Percentiles rank a stretch among this genome's conserved stretches.
These are phyloP conservation scores for Aphanomyces euteiches DNA, from an alignment of 352 stramenopile species.

Conservation along the genomic window DNA sequence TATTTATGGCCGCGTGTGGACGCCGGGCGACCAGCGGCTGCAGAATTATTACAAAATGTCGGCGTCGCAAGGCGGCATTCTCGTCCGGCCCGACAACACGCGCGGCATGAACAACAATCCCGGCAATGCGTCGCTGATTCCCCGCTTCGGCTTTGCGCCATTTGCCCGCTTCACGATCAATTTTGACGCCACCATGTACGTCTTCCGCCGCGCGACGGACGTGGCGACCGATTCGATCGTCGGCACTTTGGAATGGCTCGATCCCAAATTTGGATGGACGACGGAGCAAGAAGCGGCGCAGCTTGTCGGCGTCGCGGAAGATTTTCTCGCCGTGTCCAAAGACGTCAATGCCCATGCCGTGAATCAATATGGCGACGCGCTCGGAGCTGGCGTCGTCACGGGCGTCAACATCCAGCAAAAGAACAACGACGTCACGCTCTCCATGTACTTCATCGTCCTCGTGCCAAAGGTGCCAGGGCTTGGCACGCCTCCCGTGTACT, in stretches of 20 bases:
- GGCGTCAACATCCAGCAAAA: constrained; percentile 53
- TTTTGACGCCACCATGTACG: constrained; percentile 65
- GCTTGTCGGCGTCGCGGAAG: constrained; percentile 51
- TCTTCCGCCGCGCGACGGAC: constrained; percentile 64
- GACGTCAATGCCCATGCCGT: constrained; percentile 60
- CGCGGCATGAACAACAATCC: constrained; percentile 65
- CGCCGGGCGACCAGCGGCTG: constrained; percentile 57
- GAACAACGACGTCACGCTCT: constrained; percentile 59
- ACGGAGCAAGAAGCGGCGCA: constrained; percentile 58
- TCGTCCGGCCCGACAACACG: constrained; percentile 60
- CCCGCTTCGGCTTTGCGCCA: constrained; percentile 51
- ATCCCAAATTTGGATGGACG: constrained; percentile 51
- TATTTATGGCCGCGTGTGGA: constrained; percentile 68
- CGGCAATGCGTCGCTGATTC: constrained; percentile 53
- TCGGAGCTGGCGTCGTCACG: constrained; percentile 51
- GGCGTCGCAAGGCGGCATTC: constrained; percentile 52
- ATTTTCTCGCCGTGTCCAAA: constrained; percentile 56
- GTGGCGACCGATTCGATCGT: constrained; percentile 12
- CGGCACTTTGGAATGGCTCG: constrained; percentile 61
- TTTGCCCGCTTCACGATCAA: constrained; percentile 72
- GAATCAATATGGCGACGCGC: constrained; percentile 72
- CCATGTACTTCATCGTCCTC: constrained; percentile 82
- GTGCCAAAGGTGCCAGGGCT: constrained; percentile 60
- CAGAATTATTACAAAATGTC: constrained; percentile 79
- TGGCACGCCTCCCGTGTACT: constrained; percentile 53